phyloP scores from a whole-genome alignment of 1,139 yeast genomes.

The Spencermartinsiella ligniputridi region DNA sequence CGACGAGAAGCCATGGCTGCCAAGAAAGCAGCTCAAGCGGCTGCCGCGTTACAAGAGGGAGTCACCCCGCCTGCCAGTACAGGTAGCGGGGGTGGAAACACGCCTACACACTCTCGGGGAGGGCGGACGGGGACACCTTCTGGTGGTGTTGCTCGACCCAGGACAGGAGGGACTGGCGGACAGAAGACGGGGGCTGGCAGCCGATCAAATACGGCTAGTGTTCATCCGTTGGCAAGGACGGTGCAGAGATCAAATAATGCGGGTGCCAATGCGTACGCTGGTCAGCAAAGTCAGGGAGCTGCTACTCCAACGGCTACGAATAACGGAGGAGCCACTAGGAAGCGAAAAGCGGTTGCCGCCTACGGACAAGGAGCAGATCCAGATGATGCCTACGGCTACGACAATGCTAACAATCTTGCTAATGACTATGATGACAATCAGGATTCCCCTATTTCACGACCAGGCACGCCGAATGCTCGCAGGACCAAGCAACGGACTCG shows the following conservation, averaged over 20 bases:
- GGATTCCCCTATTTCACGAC: slow-evolving; percentile 15
- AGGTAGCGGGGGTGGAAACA: slow-evolving; percentile 10
- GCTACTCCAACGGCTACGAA: neutral
- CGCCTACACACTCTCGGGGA: slow-evolving; percentile 13
- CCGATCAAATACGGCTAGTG: neutral
- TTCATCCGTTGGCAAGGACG: slow-evolving; percentile 3
- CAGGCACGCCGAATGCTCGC: slow-evolving; percentile 18
- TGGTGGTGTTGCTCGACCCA: neutral
- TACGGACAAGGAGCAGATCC: slow-evolving; percentile 7
- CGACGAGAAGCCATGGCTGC: slow-evolving; percentile 93
- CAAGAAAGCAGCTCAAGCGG: slow-evolving; percentile 49
- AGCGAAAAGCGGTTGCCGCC: slow-evolving; percentile 6
- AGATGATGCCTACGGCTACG: slow-evolving; percentile 7
- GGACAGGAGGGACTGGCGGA: slow-evolving; percentile 12
- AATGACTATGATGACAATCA: slow-evolving; percentile 7
- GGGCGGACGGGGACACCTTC: neutral
- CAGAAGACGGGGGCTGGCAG: slow-evolving; percentile 1
- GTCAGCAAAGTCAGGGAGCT: slow-evolving; percentile 2
- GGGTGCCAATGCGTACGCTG: slow-evolving; percentile 3
- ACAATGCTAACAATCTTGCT: slow-evolving; percentile 1
- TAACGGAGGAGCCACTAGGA: slow-evolving; percentile 2
- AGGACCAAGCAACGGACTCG: slow-evolving; percentile 14
- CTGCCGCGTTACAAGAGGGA: slow-evolving; percentile 17
- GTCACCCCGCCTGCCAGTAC: slow-evolving; percentile 6
- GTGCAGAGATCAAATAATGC: slow-evolving; percentile 2